Evolutionary conservation across 176 grass and related monocot species (phyloP).

Genomic region (Carex pumila): DNA sequence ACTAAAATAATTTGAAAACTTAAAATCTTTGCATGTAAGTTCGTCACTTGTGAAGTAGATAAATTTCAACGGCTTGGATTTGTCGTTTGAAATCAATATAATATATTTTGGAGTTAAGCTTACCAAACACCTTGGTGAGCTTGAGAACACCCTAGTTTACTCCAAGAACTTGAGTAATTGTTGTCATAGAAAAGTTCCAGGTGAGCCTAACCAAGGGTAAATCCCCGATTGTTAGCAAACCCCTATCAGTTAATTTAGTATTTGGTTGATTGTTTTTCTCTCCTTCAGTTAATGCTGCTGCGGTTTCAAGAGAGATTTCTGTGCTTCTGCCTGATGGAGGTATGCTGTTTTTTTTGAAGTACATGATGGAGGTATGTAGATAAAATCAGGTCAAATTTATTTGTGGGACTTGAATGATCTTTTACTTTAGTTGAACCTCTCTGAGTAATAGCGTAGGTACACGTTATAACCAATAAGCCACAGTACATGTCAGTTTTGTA

Average conservation of each 20-base stretch:
- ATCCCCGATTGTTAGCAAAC: background rate
- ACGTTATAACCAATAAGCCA: background rate
- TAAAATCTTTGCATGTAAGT: no score
- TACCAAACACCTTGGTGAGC: no score
- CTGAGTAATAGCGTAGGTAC: background rate
- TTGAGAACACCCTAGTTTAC: no score
- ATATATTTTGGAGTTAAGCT: no score
- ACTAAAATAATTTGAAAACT: no score
- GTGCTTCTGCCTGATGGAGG: background rate
- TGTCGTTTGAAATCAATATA: no score
- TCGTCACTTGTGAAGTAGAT: no score
- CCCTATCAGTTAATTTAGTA: background rate
- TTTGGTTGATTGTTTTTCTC: background rate
- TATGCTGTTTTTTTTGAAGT: background rate
- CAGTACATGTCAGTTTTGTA: background rate
- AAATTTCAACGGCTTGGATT: no score
- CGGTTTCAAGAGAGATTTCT: background rate
- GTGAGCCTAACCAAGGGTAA: background rate
- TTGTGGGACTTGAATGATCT: background rate
- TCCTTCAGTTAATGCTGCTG: background rate
- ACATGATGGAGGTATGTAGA: background rate
- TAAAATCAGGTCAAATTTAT: slow-evolving; percentile 1
- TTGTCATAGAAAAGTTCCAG: background rate
- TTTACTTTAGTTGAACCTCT: background rate
- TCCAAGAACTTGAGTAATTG: background rate